phyloP scores from a whole-genome alignment of 306 rosid species.

The Cucurbita pepo region DNA sequence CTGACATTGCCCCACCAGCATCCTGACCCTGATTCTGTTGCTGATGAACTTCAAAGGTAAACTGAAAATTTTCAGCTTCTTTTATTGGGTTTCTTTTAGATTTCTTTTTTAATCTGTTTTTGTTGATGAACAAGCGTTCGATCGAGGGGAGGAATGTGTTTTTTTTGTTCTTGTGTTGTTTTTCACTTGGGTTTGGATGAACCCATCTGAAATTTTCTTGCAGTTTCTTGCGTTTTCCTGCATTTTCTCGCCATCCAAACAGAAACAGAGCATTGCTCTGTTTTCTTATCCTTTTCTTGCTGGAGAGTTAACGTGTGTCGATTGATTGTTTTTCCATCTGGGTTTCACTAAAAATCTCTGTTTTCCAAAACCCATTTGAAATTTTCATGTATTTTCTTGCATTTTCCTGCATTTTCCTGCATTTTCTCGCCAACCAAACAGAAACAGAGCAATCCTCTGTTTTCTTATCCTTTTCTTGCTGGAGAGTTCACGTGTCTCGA shows the following conservation, averaged over 20 bases:
- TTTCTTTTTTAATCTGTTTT: not conserved
- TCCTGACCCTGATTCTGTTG: slow-evolving; percentile 48
- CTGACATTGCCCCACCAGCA: slow-evolving; percentile 54
- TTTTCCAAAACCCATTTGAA: not conserved
- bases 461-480: not conserved
- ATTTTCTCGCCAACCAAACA: slow-evolving; percentile 5
- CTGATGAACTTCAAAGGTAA: slow-evolving; percentile 45
- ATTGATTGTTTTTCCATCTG: not conserved
- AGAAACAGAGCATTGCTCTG: slow-evolving; percentile 1
- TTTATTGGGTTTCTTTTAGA: not conserved
- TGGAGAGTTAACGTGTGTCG: not conserved
- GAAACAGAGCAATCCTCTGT: not conserved
- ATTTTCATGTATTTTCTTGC: not conserved
- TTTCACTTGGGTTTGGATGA: not conserved
- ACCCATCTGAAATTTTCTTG: not conserved
- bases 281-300: not conserved
- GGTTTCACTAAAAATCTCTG: not conserved
- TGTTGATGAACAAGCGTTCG: not conserved
- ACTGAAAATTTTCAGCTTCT: not conserved
- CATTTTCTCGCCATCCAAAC: slow-evolving; percentile 1
- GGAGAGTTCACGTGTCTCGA: not conserved
- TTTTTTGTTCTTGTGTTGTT: not conserved
- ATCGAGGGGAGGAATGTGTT: not conserved
- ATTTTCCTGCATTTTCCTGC: not conserved
- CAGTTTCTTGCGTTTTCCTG: not conserved